Percentiles rank a stretch among this genome's conserved stretches.
phyloP scores from a whole-genome alignment of 352 stramenopile species.

The Globisporangium nunn region DNA sequence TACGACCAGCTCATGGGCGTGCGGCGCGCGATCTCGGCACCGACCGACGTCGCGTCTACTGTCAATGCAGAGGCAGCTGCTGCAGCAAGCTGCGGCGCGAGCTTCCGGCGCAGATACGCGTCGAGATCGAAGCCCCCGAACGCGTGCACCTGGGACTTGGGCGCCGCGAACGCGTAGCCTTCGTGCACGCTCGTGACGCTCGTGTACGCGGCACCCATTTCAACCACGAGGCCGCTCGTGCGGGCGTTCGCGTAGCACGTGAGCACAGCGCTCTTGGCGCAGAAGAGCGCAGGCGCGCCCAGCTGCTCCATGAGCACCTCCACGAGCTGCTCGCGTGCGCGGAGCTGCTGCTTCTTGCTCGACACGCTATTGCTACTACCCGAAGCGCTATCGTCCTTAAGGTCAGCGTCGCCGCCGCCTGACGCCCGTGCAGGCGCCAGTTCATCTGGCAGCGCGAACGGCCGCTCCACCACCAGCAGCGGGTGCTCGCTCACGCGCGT shows the following conservation, averaged over 20 bases:
- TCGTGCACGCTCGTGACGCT: constrained; percentile 75
- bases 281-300: constrained; percentile 65
- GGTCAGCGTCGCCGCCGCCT: background rate
- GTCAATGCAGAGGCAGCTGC: background rate
- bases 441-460: constrained; percentile 52
- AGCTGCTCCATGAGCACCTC: constrained; percentile 84
- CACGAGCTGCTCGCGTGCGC: constrained; percentile 53
- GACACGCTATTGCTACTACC: constrained; percentile 4
- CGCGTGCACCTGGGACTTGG: constrained; percentile 43
- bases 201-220: constrained; percentile 74
- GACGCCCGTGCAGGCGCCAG: constrained; percentile 9
- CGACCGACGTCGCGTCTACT: constrained; percentile 11
- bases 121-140: constrained; percentile 68
- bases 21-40: constrained; percentile 18
- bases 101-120: constrained; percentile 47
- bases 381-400: constrained; percentile 4
- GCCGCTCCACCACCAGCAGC: constrained; percentile 53
- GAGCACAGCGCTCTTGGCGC: constrained; percentile 75
- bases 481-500: constrained; percentile 58
- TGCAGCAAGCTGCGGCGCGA: constrained; percentile 30
- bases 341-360: constrained; percentile 50
- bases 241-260: constrained; percentile 79
- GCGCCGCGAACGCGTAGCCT: constrained; percentile 65
- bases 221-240: constrained; percentile 71
- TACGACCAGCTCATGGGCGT: constrained; percentile 35